Conservation (phyloP, 75 land plant genomes). For the Pinus taeda region DNA sequence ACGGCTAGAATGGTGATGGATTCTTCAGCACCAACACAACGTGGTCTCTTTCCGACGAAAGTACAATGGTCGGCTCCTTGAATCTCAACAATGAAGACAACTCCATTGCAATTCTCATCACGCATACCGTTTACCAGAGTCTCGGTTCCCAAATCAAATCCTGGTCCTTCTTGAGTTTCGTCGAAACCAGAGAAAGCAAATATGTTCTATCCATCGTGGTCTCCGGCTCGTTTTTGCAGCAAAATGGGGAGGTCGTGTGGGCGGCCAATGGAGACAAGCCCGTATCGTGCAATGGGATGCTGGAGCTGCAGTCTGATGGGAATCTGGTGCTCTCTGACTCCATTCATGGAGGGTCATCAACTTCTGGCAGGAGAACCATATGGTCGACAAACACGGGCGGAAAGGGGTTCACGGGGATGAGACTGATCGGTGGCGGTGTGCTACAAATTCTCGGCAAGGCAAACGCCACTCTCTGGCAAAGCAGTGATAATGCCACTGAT, state of each 20-base stretch:
- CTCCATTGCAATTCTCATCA: background rate
- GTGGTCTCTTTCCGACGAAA: background rate
- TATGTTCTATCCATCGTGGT: background rate
- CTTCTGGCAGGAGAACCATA: background rate
- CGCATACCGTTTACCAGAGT: background rate
- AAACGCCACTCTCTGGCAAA: no score
- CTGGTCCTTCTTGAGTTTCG: background rate
- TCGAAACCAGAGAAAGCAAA: background rate
- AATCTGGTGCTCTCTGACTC: constrained; percentile 5
- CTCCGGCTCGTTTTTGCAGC: background rate
- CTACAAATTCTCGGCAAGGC: no score
- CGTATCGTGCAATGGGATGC: background rate
- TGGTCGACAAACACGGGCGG: constrained; percentile 27
- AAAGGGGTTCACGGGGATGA: background rate
- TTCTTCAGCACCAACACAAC: background rate
- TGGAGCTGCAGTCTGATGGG: constrained; percentile 4
- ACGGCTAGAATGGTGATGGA: background rate
- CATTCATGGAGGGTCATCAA: background rate
- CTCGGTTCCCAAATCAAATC: background rate
- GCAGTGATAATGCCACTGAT: no score
- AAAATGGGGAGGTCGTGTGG: constrained; percentile 10
- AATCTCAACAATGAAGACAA: background rate
- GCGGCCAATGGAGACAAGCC: constrained; percentile 6
- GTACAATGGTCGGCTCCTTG: constrained; percentile 1
- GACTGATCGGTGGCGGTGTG: background rate